Evolutionary conservation across 2,329 filamentous ascomycete genomes (phyloP).

Genomic region (Penicillium sp.): DNA sequence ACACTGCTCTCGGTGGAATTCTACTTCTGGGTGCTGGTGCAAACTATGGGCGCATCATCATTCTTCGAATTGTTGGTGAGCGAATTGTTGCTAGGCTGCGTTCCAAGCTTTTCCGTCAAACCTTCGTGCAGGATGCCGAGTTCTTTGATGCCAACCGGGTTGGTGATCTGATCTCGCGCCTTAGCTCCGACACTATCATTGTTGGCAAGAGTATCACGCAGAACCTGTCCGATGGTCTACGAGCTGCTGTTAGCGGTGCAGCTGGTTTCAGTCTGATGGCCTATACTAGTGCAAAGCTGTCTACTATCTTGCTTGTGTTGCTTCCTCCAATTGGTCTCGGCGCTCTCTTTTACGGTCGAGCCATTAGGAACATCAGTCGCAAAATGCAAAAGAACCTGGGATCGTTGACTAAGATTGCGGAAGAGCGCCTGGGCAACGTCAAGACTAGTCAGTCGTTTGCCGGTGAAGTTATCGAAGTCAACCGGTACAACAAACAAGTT

Average conservation of each 20-base stretch:
- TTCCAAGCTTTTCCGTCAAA: slow-evolving; percentile 84
- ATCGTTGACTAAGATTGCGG: slow-evolving; percentile 91
- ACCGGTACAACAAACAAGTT: slow-evolving; percentile 87
- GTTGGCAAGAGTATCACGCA: slow-evolving; percentile 98
- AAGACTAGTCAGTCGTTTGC: slow-evolving; percentile 95
- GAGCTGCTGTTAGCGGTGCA: slow-evolving; percentile 82
- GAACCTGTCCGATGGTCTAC: slow-evolving; percentile 92
- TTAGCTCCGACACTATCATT: slow-evolving; percentile 95
- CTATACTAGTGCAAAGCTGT: slow-evolving; percentile 90
- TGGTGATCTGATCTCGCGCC: slow-evolving; percentile 89
- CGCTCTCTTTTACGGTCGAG: slow-evolving; percentile 86
- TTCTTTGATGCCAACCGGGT: slow-evolving; percentile 98
- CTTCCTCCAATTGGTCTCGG: slow-evolving; percentile 87
- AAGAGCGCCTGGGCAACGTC: slow-evolving; percentile 95
- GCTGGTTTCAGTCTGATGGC: slow-evolving; percentile 92
- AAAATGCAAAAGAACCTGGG: slow-evolving; percentile 93
- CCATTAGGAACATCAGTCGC: slow-evolving; percentile 83
- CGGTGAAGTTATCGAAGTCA: slow-evolving; percentile 85
- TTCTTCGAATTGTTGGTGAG: slow-evolving; percentile 91
- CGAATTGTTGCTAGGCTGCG: slow-evolving; percentile 86
- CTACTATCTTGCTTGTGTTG: slow-evolving; percentile 78
- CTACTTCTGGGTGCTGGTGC: slow-evolving; percentile 80
- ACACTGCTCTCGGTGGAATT: slow-evolving; percentile 71
- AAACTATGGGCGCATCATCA: slow-evolving; percentile 91
- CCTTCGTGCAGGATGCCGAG: slow-evolving; percentile 95